Percentiles rank a stretch among this genome's conserved stretches.
phyloP scores from a whole-genome alignment of 2,329 filamentous ascomycete species.

The Pyricularia pennisetigena region DNA sequence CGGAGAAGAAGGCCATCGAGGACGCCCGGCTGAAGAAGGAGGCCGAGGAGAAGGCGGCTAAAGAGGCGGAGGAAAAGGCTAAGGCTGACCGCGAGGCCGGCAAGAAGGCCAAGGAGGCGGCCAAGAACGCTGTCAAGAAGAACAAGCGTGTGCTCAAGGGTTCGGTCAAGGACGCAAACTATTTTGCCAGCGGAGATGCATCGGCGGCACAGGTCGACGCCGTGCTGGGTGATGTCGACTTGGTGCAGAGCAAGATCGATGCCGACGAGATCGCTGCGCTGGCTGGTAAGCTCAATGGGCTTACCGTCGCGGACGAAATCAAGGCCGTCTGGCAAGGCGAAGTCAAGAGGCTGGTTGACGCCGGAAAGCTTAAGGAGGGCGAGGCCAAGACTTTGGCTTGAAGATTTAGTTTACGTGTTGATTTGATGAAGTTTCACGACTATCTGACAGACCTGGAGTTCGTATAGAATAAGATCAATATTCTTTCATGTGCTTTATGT shows the following conservation, averaged over 20 bases:
- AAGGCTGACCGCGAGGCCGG: constrained; percentile 73
- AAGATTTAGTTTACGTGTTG: neutral
- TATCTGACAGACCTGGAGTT: neutral
- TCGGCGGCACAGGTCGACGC: constrained; percentile 71
- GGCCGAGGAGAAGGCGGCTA: constrained; percentile 68
- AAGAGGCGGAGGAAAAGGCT: constrained; percentile 77
- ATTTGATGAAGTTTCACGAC: neutral
- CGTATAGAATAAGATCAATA: neutral
- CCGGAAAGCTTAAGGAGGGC: constrained; percentile 77
- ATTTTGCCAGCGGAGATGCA: constrained; percentile 74
- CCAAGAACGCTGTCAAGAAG: constrained; percentile 99
- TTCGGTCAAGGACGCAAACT: constrained; percentile 95
- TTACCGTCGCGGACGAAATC: constrained; percentile 75
- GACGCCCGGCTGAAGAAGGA: constrained; percentile 77
- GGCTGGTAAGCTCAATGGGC: constrained; percentile 67
- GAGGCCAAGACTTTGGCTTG: constrained; percentile 60
- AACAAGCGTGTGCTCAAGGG: constrained; percentile 96
- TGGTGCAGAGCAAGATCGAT: constrained; percentile 80
- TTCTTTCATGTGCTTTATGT: neutral
- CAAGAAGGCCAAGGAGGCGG: constrained; percentile 98
- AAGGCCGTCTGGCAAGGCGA: constrained; percentile 75
- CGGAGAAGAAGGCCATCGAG: constrained; percentile 77
- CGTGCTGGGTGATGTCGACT: constrained; percentile 77
- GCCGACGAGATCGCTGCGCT: constrained; percentile 81
- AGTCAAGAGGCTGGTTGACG: constrained; percentile 65